Conservation (phyloP, 148 eudicot species). For the Salicornia ramosissima region DNA sequence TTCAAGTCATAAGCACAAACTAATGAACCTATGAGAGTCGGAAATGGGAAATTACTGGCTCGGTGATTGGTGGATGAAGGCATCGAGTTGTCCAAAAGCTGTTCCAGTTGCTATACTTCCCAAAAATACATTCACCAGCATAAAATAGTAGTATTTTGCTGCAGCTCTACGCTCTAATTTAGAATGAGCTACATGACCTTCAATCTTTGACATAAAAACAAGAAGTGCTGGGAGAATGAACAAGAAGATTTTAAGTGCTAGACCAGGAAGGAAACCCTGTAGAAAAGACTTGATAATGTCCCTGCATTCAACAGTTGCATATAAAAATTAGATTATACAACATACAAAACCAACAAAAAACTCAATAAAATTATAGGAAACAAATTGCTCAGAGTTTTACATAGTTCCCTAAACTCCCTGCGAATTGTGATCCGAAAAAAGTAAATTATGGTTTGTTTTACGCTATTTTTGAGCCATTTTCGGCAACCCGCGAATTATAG, state of each 20-base stretch:
- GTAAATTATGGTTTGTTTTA: no score
- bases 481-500: no score
- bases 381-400: no score
- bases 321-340: not conserved
- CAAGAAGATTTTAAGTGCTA: constrained; percentile 83
- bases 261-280: constrained; percentile 97
- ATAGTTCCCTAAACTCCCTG: no score
- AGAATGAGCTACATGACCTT: constrained; percentile 78
- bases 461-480: no score
- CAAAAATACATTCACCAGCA: constrained; percentile 94
- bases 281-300: constrained; percentile 75
- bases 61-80: constrained; percentile 86
- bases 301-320: constrained; percentile 51
- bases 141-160: constrained; percentile 87
- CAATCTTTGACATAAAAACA: constrained; percentile 88
- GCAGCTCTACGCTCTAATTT: constrained; percentile 80
- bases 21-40: not conserved
- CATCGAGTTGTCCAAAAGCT: constrained; percentile 79
- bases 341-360: not conserved
- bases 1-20: not conserved
- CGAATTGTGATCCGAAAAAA: no score
- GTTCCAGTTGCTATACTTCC: constrained; percentile 91
- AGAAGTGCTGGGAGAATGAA: constrained; percentile 70
- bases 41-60: constrained; percentile 53
- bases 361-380: not conserved